Evolutionary conservation across 257 asterid species (phyloP), one percentile per base, ranked within the genome.

Genomic region (Nicotiana knightiana): DNA sequence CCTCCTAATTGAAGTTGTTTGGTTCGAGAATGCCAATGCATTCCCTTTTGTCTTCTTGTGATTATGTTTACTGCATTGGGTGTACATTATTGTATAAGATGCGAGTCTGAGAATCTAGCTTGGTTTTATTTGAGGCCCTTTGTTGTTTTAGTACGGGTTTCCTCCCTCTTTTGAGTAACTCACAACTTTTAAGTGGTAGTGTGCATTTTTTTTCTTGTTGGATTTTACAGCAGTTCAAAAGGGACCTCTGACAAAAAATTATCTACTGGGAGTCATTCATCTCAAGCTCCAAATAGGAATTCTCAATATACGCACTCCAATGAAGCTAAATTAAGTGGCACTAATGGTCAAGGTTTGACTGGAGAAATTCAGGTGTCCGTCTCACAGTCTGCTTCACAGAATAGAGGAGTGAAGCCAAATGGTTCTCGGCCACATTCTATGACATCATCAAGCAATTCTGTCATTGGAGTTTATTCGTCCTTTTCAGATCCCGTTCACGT

Each of bases 401-500:
- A 82, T 57, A 95, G 86, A 81, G 33, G 86, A 26, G 86, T 28
- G 82, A 93, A 90, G 90, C 86, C 86, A 51, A 91, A 79, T 83
- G 93, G 84, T 73, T 48, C 87, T 67, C 90, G 84, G 59, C 84
- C 83, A 81, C 90, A 87, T 77, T 84, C 92, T 67, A 78, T 91
- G 58, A 85, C 89, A 87, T 89, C 94, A 81, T 87, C 97, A 28
- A 91, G 59, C 86, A 91, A 86, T 86, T 89, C 94, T 33, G 93
- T 92, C 4, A 89, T 89, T 33, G 99, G 98, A 76, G 94, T 96
- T 86, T 93, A 96, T 89, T 93, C 98, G n/a, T 96, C 98, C 67
- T 92, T 97, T 53, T 90, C 90, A 55, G 98, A 96, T 82, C 99
- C 98, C 82, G 96, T 96, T 85, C 98, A 96, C 32, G 99, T 96